Conservation (phyloP, 2,329 filamentous ascomycete species). For the Trichophyton mentagrophytes region DNA sequence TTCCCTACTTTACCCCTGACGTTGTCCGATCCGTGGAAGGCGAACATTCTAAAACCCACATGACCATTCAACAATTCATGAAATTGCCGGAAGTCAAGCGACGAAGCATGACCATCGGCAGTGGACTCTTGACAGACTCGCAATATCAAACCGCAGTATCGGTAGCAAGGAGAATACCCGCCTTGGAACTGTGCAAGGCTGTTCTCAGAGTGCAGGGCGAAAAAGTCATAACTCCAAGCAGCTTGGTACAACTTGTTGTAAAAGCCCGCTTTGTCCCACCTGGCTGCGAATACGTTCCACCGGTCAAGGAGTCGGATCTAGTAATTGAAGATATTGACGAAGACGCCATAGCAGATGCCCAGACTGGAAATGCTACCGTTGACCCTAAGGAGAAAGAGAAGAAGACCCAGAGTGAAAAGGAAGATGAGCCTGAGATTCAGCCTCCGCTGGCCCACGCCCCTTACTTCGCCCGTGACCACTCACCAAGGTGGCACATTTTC, state of each 20-base stretch:
- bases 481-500: constrained; percentile 88
- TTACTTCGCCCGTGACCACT: constrained; percentile 77
- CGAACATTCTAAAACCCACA: constrained; percentile 55
- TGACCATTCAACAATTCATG: constrained; percentile 82
- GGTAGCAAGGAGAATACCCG: constrained; percentile 73
- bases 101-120: constrained; percentile 56
- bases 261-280: constrained; percentile 91
- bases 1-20: constrained; percentile 67
- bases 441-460: constrained; percentile 84
- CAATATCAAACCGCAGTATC: constrained; percentile 64
- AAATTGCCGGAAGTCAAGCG: constrained; percentile 62
- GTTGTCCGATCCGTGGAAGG: constrained; percentile 38
- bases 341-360: constrained; percentile 73
- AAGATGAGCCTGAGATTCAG: constrained; percentile 47
- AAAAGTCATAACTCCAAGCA: constrained; percentile 79
- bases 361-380: constrained; percentile 44
- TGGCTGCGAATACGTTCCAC: constrained; percentile 60
- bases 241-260: constrained; percentile 83
- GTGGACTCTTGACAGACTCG: constrained; percentile 55
- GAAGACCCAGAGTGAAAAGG: constrained; percentile 40
- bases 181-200: constrained; percentile 72
- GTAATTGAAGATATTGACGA: constrained; percentile 88
- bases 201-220: constrained; percentile 99
- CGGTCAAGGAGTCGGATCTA: constrained; percentile 64
- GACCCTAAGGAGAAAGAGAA: constrained; percentile 53